These are phyloP conservation scores for Flammula alnicola DNA, from an alignment of 1,284 basidiomycete species.

Conservation along the genomic window DNA sequence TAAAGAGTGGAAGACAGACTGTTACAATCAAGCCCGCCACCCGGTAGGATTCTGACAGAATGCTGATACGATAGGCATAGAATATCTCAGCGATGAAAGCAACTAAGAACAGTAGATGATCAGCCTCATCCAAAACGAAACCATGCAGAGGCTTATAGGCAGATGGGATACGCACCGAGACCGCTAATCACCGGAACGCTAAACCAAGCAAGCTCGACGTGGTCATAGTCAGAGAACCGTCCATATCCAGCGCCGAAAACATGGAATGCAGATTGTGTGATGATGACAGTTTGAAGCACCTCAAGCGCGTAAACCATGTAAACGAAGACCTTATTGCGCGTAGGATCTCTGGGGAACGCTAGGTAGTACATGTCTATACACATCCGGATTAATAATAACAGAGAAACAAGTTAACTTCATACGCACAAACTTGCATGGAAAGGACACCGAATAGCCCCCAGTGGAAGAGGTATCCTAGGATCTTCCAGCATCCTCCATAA, in stretches of 20 bases:
- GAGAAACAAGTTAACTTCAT: neutral
- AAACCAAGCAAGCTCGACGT: slow-evolving; percentile 20
- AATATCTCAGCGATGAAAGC: slow-evolving; percentile 25
- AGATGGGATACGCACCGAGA: slow-evolving; percentile 14
- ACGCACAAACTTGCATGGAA: slow-evolving; percentile 12
- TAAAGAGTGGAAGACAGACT: slow-evolving; percentile 10
- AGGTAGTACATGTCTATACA: slow-evolving; percentile 24
- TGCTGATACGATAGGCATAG: slow-evolving; percentile 28
- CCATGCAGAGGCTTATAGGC: neutral
- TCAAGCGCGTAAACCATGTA: slow-evolving; percentile 22
- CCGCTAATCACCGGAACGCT: slow-evolving; percentile 23
- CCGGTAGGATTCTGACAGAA: slow-evolving; percentile 19
- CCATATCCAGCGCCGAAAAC: slow-evolving; percentile 22
- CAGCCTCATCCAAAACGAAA: too few species aligned
- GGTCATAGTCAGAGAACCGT: slow-evolving; percentile 14
- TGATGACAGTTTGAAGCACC: slow-evolving; percentile 22
- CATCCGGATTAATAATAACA: neutral
- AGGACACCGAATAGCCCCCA: slow-evolving; percentile 14
- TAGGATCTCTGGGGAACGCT: slow-evolving; percentile 22
- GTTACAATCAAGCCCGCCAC: slow-evolving; percentile 17
- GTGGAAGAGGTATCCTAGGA: slow-evolving; percentile 6
- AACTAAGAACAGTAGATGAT: too few species aligned
- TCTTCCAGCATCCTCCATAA: neutral
- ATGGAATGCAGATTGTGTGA: slow-evolving; percentile 19
- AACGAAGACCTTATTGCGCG: slow-evolving; percentile 20